A percentile compares a stretch with the other conserved stretches of the same genome.
phyloP scores from a whole-genome alignment of 257 asterid species.

The Gentiana straminea region DNA sequence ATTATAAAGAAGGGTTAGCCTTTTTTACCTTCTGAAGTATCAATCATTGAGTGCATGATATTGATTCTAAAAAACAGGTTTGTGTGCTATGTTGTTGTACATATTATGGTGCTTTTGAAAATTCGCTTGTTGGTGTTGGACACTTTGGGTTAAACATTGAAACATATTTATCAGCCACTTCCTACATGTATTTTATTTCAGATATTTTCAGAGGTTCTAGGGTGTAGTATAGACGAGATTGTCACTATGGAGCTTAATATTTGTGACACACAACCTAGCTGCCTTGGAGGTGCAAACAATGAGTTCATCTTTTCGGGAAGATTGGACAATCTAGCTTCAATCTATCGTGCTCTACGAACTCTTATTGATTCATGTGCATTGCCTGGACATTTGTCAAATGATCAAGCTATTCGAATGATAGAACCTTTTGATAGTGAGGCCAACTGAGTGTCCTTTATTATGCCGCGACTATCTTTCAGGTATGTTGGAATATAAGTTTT shows the following conservation, averaged over 20 bases:
- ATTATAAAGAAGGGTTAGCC: no score
- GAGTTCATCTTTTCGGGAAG: conserved; percentile 98
- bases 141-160: not conserved
- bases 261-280: conserved; percentile 96
- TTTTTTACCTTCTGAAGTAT: no score
- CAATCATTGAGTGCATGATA: no score
- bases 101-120: not conserved
- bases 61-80: no score
- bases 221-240: conserved; percentile 71
- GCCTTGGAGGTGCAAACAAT: conserved; percentile 95
- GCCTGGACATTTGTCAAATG: conserved; percentile 59
- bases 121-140: not conserved
- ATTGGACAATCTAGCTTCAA: conserved; percentile 94
- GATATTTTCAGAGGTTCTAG: conserved; percentile 86
- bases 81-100: no score
- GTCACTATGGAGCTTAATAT: conserved; percentile 80
- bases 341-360: conserved; percentile 94
- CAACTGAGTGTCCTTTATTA: conserved; percentile 5
- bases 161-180: not conserved
- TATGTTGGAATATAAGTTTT: no score
- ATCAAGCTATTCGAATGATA: conserved; percentile 73
- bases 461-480: no score
- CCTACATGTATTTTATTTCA: conserved; percentile 17
- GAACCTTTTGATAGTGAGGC: conserved; percentile 97
- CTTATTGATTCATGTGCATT: conserved; percentile 73